Base-by-base conservation (phyloP, 345 rosid species). In the Cardamine occulta region DNA sequence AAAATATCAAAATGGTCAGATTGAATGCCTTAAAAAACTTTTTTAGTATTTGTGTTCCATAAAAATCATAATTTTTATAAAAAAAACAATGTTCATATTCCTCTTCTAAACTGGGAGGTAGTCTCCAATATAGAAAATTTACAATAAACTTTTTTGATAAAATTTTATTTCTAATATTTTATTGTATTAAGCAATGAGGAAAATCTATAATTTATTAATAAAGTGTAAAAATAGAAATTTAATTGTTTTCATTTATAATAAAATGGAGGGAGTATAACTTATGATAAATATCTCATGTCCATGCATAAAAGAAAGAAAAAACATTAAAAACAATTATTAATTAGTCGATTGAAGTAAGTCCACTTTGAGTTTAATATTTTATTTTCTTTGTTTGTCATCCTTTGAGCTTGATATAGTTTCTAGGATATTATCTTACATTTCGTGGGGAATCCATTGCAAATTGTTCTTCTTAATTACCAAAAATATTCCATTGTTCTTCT, bases 401-500 rank as follows among this genome's bases (percentile, higher is more conserved):
- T 44, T 44, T 26, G 53, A 40, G 52, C 39, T 68, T 55, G 7
- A 53, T 24, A 40, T 23, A 37, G 51, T 68, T 53, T 53, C 7
- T 68, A n/a, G 32, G 26, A 55, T 40, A 40, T 7, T 17, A 26
- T 54, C 24, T 37, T 68, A 39, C 14, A 40, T 39, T 8, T 23
- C 14, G 23, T 17, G 28, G 28, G 42, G 2, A 68, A 37, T 68
- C 62, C 8, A 24, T 24, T n/a, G n/a, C n/a, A n/a, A n/a, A n/a
- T n/a, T 40, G 47, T 51, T 51, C 32, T 51, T 65, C 45, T 24
- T 40, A 40, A 12, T 4, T 40, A 40, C 45, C 45, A 12, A 40
- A 12, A 39, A 12, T 12, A 40, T 1, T 39, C 62, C 8, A n/a
- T 24, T 42, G 47, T 51, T 51, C 21, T 34, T 66, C 32, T 23